Evolutionary conservation across 441 rosid genomes (phyloP), one percentile per base, ranked within the genome.

Genomic region (Dalechampia spathulata): DNA sequence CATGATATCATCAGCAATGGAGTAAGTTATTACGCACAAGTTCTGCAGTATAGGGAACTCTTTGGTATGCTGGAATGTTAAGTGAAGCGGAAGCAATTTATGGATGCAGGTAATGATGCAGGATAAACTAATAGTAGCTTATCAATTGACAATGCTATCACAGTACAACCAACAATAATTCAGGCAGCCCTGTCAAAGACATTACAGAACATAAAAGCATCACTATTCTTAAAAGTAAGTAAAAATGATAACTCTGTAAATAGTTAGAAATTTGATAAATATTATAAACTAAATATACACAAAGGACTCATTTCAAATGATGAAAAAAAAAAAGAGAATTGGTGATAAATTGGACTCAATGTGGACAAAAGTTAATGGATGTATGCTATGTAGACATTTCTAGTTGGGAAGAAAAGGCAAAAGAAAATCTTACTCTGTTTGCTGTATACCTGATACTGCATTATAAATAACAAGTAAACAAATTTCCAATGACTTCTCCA

Each of bases 1-100:
- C 21, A 72, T 26, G 56, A 27, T 28, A 59, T 46, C 64, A 65
- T 56, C 61, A 70, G 46, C n/a, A 28, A 57, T 20, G 74, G 30
- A 55, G 45, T 36, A 7, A 17, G 21, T 41, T 23, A 64, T 40
- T 16, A 57, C 26, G 23, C 38, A 34, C 15, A 15, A n/a, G 30
- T 30, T 14, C 47, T 43, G n/a, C 3, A 53, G 23, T 28, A 49
- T 3, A 50, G 19, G 36, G 52, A 52, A 25, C 32, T 30, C 41
- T 48, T 10, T 22, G 43, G 5, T 13, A 32, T n/a, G 4, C 34
- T 30, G 34, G 34, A 30, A 30, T 8, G 34, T 30, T 3, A 30
- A 30, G 4, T 30, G 8, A 30, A 30, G 34, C 16, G 12, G n/a
- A 23, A 20, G 21, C 32, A 22, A 39, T 5, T 5, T 48, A 50